A percentile compares a stretch with the other conserved stretches of the same genome.
Conservation (phyloP, 1,284 basidiomycete species). For the Hypsizygus ulmarius region DNA sequence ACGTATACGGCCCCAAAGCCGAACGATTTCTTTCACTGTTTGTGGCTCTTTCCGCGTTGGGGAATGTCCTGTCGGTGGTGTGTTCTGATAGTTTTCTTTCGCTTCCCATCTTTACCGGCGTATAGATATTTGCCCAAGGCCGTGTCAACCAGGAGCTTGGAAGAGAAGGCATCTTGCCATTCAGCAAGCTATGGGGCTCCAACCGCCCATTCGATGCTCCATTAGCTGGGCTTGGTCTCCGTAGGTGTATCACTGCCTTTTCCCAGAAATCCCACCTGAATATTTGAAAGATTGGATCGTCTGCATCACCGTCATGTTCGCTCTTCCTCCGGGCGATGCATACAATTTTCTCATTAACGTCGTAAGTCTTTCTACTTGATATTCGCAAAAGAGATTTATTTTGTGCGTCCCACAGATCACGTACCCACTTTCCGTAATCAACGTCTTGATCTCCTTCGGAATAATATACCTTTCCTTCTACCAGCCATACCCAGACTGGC, state of each 20-base stretch:
- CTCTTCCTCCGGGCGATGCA: slow-evolving; percentile 35
- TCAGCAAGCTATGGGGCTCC: slow-evolving; percentile 35
- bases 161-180: slow-evolving; percentile 36
- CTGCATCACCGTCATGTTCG: slow-evolving; percentile 29
- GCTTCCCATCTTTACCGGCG: background rate
- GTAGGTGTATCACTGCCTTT: slow-evolving; percentile 9
- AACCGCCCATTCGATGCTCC: slow-evolving; percentile 37
- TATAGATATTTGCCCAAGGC: slow-evolving; percentile 33
- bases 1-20: slow-evolving; percentile 45
- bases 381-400: no score
- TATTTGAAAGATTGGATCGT: slow-evolving; percentile 17
- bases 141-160: slow-evolving; percentile 39
- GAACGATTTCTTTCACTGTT: slow-evolving; percentile 43
- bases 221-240: slow-evolving; percentile 30
- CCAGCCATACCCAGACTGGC: slow-evolving; percentile 26
- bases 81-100: slow-evolving; percentile 5
- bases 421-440: slow-evolving; percentile 37
- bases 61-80: slow-evolving; percentile 43
- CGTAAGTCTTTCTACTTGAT: slow-evolving; percentile 21
- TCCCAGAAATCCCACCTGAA: background rate
- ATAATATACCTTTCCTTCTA: slow-evolving; percentile 29
- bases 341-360: slow-evolving; percentile 35
- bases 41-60: slow-evolving; percentile 48
- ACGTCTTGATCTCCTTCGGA: slow-evolving; percentile 36
- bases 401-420: slow-evolving; percentile 24